Evolutionary conservation across 495 filamentous ascomycete genomes (phyloP).

Genomic region (Bacidia rubella): DNA sequence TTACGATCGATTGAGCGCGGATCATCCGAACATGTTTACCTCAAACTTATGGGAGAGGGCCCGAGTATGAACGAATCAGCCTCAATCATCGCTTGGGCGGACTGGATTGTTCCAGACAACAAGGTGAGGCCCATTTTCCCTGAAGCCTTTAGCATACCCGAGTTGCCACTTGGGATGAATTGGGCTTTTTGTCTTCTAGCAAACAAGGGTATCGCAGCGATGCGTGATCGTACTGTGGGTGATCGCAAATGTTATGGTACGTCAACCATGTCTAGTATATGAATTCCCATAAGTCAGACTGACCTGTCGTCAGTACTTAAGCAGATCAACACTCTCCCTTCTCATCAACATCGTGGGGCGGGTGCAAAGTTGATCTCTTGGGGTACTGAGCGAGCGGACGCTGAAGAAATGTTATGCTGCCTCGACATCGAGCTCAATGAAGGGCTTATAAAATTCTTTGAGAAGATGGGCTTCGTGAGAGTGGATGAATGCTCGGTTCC

Average conservation of each 20-base stretch:
- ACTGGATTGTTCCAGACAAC: not conserved
- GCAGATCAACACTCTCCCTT: conserved; percentile 35
- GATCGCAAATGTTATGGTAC: not conserved
- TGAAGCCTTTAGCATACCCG: not conserved
- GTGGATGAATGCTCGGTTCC: not conserved
- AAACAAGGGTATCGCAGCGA: not conserved
- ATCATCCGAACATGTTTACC: not conserved
- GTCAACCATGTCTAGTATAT: not conserved
- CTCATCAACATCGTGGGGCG: conserved; percentile 35
- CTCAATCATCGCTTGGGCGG: not conserved
- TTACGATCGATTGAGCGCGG: not conserved
- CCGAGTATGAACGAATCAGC: not conserved
- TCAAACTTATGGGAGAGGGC: not conserved
- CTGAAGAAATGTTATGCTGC: conserved; percentile 21
- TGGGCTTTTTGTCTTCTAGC: not conserved
- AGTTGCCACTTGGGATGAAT: not conserved
- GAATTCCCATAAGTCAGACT: not conserved
- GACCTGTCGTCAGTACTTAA: conserved; percentile 28
- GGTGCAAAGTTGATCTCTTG: conserved; percentile 36
- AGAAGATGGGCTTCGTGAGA: conserved; percentile 25
- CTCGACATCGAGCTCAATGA: conserved; percentile 25
- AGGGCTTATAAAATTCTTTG: conserved; percentile 17
- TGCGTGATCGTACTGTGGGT: not conserved
- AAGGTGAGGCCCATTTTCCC: not conserved
- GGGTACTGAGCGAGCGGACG: conserved; percentile 33